phyloP scores from a whole-genome alignment of 2,329 filamentous ascomycete genomes.

The Cladosporium sp. region DNA sequence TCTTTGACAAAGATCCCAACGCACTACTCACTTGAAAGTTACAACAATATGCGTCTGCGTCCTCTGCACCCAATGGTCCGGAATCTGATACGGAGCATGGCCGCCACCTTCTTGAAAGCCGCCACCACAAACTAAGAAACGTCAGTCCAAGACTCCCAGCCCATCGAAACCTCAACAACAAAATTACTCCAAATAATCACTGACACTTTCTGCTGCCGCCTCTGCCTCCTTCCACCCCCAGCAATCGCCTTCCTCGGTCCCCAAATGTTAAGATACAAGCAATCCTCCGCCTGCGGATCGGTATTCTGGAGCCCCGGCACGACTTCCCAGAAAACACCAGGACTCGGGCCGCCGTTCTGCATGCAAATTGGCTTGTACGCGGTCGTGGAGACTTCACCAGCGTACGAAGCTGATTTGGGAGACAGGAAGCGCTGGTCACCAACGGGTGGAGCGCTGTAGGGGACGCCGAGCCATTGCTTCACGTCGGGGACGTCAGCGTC shows the following conservation, averaged over 20 bases:
- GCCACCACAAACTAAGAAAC: constrained; percentile 50
- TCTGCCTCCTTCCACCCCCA: neutral
- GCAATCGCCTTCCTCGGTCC: constrained; percentile 34
- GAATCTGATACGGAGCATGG: constrained; percentile 48
- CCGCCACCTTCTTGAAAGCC: constrained; percentile 47
- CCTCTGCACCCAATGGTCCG: constrained; percentile 44
- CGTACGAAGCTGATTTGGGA: neutral
- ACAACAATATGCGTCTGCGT: constrained; percentile 46
- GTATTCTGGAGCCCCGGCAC: constrained; percentile 23
- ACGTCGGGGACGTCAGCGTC: constrained; percentile 3
- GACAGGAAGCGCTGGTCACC: constrained; percentile 14
- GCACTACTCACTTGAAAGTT: constrained; percentile 32
- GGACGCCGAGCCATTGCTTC: constrained; percentile 14
- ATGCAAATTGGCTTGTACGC: constrained; percentile 24
- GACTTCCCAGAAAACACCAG: constrained; percentile 22
- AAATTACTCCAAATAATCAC: constrained; percentile 19
- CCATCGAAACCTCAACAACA: neutral
- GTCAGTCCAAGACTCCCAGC: neutral
- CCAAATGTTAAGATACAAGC: constrained; percentile 50
- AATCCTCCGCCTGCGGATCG: constrained; percentile 41
- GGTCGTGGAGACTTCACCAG: constrained; percentile 16
- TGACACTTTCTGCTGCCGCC: neutral
- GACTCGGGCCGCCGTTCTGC: constrained; percentile 21
- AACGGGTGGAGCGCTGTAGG: constrained; percentile 12
- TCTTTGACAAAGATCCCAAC: too few relatives aligned